A percentile compares a stretch with the other conserved stretches of the same genome.
These are phyloP conservation scores for Wallemia ichthyophaga DNA, from an alignment of 1,284 basidiomycete species.

Conservation along the genomic window DNA sequence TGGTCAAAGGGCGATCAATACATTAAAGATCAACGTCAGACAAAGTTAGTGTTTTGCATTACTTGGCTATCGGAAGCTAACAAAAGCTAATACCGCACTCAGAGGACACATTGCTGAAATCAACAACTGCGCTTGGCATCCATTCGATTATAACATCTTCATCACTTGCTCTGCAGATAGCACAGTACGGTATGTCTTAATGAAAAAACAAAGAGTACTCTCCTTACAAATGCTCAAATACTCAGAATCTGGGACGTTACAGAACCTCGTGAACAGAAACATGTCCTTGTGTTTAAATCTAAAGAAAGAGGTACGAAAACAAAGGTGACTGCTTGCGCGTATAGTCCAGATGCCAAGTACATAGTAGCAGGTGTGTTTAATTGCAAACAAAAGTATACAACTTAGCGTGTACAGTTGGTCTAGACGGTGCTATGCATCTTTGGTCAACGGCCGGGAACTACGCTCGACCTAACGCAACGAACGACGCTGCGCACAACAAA, in stretches of 20 bases:
- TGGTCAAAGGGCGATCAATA: constrained; percentile 91
- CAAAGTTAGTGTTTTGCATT: constrained; percentile 33
- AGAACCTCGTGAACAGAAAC: constrained; percentile 62
- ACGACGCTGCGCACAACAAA: constrained; percentile 59
- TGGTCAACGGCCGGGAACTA: constrained; percentile 83
- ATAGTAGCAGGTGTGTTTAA: constrained; percentile 46
- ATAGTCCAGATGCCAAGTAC: constrained; percentile 51
- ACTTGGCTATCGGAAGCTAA: too few relatives aligned
- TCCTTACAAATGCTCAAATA: constrained; percentile 1
- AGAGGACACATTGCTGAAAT: constrained; percentile 87
- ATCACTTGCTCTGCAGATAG: constrained; percentile 83
- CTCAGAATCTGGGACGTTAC: constrained; percentile 72
- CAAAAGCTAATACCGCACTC: too few relatives aligned
- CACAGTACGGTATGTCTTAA: constrained; percentile 56
- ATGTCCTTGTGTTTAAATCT: constrained; percentile 79
- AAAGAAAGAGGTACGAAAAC: constrained; percentile 86
- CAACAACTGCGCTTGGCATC: constrained; percentile 71
- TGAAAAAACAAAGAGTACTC: too few relatives aligned
- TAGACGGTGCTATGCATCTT: constrained; percentile 69
- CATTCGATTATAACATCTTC: constrained; percentile 47
- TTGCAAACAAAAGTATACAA: constrained; percentile 5
- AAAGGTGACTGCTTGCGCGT: constrained; percentile 59
- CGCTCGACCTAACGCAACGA: constrained; percentile 52
- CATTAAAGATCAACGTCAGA: constrained; percentile 93
- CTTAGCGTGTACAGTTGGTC: constrained; percentile 27